phyloP scores from a whole-genome alignment of 2,329 filamentous ascomycete genomes.

The Fusarium robinianum region DNA sequence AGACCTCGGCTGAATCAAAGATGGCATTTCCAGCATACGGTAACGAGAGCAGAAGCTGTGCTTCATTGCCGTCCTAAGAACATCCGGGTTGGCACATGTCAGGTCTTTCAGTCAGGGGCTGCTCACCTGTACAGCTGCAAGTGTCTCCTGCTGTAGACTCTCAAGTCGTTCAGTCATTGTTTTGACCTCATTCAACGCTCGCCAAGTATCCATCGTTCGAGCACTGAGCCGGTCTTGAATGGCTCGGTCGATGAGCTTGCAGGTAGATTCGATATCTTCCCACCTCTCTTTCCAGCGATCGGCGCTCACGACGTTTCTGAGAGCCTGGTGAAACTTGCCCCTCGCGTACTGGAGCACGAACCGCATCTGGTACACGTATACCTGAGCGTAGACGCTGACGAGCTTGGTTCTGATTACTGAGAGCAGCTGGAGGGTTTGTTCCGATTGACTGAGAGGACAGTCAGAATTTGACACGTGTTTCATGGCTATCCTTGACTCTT shows the following conservation, averaged over 20 bases:
- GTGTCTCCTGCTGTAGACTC: background rate
- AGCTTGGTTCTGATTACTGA: conserved; percentile 2
- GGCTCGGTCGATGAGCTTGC: background rate
- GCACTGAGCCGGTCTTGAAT: background rate
- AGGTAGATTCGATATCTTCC: conserved; percentile 3
- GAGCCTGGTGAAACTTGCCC: background rate
- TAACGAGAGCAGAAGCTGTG: conserved; percentile 2
- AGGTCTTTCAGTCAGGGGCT: background rate
- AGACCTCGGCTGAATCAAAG: conserved; percentile 7
- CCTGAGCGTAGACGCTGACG: conserved; percentile 4
- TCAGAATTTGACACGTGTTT: background rate
- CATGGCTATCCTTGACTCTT: no score
- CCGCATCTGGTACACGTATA: conserved; percentile 7
- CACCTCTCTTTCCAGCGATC: conserved; percentile 6
- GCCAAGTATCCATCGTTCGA: background rate
- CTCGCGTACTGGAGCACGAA: conserved; percentile 7
- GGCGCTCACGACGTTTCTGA: background rate
- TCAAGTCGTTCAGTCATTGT: background rate
- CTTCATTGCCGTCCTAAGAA: conserved; percentile 1
- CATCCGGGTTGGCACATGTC: background rate
- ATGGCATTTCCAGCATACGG: background rate
- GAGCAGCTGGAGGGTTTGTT: background rate
- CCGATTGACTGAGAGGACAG: background rate
- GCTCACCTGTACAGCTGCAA: background rate
- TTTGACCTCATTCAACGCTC: background rate